Evolutionary conservation across 345 rosid genomes (phyloP), one percentile per base, ranked within the genome.

Genomic region (Euphorbia tirucalli): DNA sequence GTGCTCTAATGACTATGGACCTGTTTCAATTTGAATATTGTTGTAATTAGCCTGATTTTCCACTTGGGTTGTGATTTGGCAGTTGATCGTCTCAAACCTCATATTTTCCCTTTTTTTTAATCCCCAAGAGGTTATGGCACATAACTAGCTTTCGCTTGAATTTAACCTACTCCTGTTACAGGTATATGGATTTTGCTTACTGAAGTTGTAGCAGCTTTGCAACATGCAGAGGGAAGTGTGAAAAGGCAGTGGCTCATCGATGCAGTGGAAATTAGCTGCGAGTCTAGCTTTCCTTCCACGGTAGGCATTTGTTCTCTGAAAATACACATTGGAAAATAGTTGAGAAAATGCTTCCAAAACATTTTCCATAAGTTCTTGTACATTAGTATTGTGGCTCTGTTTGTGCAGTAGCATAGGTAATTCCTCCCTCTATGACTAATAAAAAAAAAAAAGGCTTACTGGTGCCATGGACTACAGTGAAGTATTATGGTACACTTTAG

Each of bases 161-260:
- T 69, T 46, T 11, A 32, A 18, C 61, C 41, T 68, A 49, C 65
- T 43, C 35, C 7, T 14, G 31, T 74, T 80, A 75, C 87, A 94
- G 97, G 83, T 67, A 80, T 86, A 18, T 94, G 98, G 98, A 79
- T 85, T 65, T 87, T 82, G 65, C 88, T 83, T 35, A 65, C 83
- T 72, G 96, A 90, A 83, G 82, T 91, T 63, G 88, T 85, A 54
- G 93, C 86, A 58, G 88, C 96, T 71, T 77, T 91, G 79, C 85
- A 87, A 75, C 74, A 43, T 46, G 82, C 89, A 4, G 98, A 88
- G 54, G 90, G 87, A 79, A 85, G 82, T 80, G 80, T 83, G 67
- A 91, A 83, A 83, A 87, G 92, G 71, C 94, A 91, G 71, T 94
- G 97, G 97, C 92, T 91, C 63, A 65, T 87, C 70, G 96, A 91